Base-by-base conservation (phyloP, 495 filamentous ascomycete genomes). In the Aspergillus asperescens region DNA sequence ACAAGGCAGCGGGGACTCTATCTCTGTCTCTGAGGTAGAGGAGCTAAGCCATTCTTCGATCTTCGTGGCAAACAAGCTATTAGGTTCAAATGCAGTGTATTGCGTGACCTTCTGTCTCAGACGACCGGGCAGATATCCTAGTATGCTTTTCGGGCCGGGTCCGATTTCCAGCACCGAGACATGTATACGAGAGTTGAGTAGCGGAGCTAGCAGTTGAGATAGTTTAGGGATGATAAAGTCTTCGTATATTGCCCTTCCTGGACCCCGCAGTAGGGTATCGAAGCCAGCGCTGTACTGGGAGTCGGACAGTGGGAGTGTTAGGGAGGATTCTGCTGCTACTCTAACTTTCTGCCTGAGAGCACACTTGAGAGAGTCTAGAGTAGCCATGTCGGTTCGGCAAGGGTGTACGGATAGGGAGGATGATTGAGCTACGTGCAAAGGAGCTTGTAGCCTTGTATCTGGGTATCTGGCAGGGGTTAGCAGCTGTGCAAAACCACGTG, bases 161-260 rank as follows among this genome's bases (percentile, higher is more conserved):
- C 78, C 79, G 52, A 84, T 80, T 64, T 85, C 82, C 51, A 84
- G 70, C 23, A 75, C 73, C 28, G 79, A 83, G 55, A 84, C 70
- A 40, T 54, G 47, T 51, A 27, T 50, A 49, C 72, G 74, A 31
- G 77, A 73, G 49, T 68, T 66, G 64, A 77, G 68, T 56, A 82
- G 70, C 40, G 72, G 60, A 6, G 59, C 43, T 34, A 85, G 54
- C n/a, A 80, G 60, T 48, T 69, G 62, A 51, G 66, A 70, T 20
- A 85, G 66, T 39, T 80, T 76, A 59, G 81, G 79, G 51, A 80
- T 72, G 55, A 84, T 78, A 62, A 82, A 84, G 54, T 78, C 68
- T 64, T 75, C 59, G 65, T 83, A 81, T 1, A 13, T 39, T 4
- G 9, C 13, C 18, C 22, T 22, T 62, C 74, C 75, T 60, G 68